phyloP scores from a whole-genome alignment of 2,329 filamentous ascomycete species.

The Colletotrichum lini region DNA sequence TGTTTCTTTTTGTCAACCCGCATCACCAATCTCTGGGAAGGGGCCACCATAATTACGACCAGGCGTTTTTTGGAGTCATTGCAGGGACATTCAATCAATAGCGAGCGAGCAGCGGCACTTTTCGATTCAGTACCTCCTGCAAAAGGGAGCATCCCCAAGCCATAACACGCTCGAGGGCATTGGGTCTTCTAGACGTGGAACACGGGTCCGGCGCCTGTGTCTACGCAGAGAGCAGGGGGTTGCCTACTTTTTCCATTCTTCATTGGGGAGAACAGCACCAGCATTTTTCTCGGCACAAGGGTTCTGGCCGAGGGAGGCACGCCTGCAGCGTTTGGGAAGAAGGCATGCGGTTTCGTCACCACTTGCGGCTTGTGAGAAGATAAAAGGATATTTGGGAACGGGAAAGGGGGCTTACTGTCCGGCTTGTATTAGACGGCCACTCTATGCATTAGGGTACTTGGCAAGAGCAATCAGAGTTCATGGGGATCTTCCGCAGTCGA shows the following conservation, averaged over 20 bases:
- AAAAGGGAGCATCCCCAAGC: conserved; percentile 4
- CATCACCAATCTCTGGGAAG: conserved; percentile 21
- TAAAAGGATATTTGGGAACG: conserved; percentile 27
- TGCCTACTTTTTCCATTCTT: conserved; percentile 33
- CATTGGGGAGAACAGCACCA: conserved; percentile 37
- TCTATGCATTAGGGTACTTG: conserved; percentile 38
- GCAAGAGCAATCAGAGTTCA: conserved; percentile 39
- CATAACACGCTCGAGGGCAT: conserved; percentile 23
- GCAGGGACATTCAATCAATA: conserved; percentile 32
- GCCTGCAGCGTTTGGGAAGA: conserved; percentile 21
- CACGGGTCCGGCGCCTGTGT: conserved; percentile 7
- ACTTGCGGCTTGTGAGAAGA: conserved; percentile 19
- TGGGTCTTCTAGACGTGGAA: conserved; percentile 17
- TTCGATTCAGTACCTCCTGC: conserved; percentile 31
- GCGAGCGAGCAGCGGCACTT: conserved; percentile 42
- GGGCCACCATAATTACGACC: conserved; percentile 38
- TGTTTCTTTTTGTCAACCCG: conserved; percentile 17
- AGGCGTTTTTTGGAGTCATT: conserved; percentile 42
- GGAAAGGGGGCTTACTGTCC: conserved; percentile 12
- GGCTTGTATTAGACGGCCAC: conserved; percentile 33
- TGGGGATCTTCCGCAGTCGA: conserved; percentile 29
- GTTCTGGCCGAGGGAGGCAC: conserved; percentile 14
- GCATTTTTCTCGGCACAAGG: conserved; percentile 30
- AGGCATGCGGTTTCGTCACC: conserved; percentile 16
- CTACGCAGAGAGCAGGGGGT: conserved; percentile 6